These are phyloP conservation scores for Suhomyces kunorum DNA, from an alignment of 1,139 yeast genomes.

Conservation along the genomic window DNA sequence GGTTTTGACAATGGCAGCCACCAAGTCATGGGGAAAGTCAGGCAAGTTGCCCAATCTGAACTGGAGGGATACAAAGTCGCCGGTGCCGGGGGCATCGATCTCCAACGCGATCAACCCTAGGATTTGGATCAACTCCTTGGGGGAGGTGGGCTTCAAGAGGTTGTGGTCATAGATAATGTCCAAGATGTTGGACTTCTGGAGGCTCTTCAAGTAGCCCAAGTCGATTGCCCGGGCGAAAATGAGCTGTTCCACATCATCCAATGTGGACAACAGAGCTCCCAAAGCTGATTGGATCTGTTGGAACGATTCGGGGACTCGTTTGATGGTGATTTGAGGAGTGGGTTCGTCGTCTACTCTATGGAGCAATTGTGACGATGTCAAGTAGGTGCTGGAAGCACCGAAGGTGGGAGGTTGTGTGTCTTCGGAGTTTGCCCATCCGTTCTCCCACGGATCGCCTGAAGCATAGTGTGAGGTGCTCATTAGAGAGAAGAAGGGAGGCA, in stretches of 20 bases:
- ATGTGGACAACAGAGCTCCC: slow-evolving; percentile 24
- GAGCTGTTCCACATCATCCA: slow-evolving; percentile 34
- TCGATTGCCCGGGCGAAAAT: slow-evolving; percentile 33
- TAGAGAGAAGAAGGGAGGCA: neutral
- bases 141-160: slow-evolving; percentile 34
- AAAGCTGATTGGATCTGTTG: slow-evolving; percentile 23
- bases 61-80: slow-evolving; percentile 47
- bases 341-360: slow-evolving; percentile 8
- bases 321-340: slow-evolving; percentile 12
- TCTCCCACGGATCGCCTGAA: slow-evolving; percentile 45
- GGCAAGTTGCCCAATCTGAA: slow-evolving; percentile 40
- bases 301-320: slow-evolving; percentile 29
- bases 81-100: slow-evolving; percentile 41
- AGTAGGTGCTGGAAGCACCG: slow-evolving; percentile 17
- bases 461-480: slow-evolving; percentile 27
- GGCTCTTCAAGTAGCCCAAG: slow-evolving; percentile 29
- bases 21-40: slow-evolving; percentile 30
- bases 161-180: slow-evolving; percentile 42
- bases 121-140: slow-evolving; percentile 35
- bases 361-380: slow-evolving; percentile 32
- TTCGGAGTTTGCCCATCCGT: slow-evolving; percentile 38
- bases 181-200: slow-evolving; percentile 37
- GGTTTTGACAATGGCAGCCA: slow-evolving; percentile 10
- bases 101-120: slow-evolving; percentile 46
- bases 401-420: slow-evolving; percentile 9